These are phyloP conservation scores for Polytrichum commune DNA, from an alignment of 225 moss, liverwort and hornwort species.

Conservation along the genomic window DNA sequence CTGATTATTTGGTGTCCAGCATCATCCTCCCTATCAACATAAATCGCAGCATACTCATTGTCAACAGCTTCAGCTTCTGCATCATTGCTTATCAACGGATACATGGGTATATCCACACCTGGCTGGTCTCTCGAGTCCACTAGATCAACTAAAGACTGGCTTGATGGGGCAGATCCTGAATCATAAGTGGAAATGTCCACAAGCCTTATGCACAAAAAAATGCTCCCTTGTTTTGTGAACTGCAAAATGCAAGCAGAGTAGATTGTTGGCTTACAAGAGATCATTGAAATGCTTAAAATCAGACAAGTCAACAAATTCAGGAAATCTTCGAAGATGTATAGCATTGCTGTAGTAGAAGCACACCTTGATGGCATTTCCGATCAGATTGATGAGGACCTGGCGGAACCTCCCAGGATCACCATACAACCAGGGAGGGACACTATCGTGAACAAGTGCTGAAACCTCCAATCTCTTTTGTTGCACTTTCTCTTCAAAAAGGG, in stretches of 20 bases:
- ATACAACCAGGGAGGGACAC: conserved; percentile 28
- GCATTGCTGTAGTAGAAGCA: not conserved
- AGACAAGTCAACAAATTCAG: no score
- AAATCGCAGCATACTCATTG: not conserved
- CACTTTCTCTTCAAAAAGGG: conserved; percentile 57
- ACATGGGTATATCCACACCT: not conserved
- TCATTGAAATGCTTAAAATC: no score
- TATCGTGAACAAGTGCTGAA: conserved; percentile 47
- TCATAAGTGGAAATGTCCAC: not conserved
- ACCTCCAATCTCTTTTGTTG: conserved; percentile 43
- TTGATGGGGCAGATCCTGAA: not conserved
- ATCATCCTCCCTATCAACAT: not conserved
- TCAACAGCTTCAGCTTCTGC: not conserved
- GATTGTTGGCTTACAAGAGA: not conserved
- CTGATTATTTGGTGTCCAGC: not conserved
- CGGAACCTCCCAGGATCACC: conserved; percentile 62
- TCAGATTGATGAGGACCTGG: conserved; percentile 54
- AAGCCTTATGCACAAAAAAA: conserved; percentile 41
- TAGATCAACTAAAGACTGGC: not conserved
- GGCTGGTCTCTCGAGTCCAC: not conserved
- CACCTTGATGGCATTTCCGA: conserved; percentile 60
- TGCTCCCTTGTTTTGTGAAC: conserved; percentile 57
- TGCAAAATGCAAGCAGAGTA: conserved; percentile 18
- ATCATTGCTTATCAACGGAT: not conserved
- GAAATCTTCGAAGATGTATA: no score